Percentiles rank a stretch among this genome's conserved stretches.
Evolutionary conservation across 257 asterid species (phyloP).

Genomic region (Perilla frutescens): DNA sequence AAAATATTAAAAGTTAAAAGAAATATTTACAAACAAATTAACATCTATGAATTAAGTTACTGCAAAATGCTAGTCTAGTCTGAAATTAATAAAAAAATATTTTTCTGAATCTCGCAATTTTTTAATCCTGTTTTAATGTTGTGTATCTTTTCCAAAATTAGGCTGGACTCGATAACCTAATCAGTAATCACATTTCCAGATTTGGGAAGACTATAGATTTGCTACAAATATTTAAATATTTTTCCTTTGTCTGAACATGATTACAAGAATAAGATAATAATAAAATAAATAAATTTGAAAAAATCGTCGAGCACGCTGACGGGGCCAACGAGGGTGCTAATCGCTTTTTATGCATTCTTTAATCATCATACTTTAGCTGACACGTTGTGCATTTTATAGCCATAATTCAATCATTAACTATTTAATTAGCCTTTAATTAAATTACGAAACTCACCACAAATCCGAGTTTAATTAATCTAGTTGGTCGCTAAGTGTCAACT

Average conservation of each 20-base stretch:
- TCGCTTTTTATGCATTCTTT: conserved; percentile 36
- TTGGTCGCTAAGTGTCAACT: conserved; percentile 42
- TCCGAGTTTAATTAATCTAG: conserved; percentile 18
- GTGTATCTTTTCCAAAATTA: conserved; percentile 22
- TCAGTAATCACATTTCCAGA: conserved; percentile 41
- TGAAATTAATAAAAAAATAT: neutral
- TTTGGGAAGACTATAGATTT: conserved; percentile 37
- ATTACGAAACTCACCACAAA: neutral
- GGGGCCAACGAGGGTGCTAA: conserved; percentile 25
- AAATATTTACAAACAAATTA: neutral
- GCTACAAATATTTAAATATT: conserved; percentile 30
- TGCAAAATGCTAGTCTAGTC: too few species aligned
- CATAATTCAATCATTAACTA: conserved; percentile 35
- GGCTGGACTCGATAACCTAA: conserved; percentile 29
- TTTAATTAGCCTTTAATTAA: conserved; percentile 21
- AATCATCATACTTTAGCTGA: conserved; percentile 34
- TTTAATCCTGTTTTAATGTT: neutral
- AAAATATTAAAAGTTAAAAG: neutral
- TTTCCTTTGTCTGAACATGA: conserved; percentile 9
- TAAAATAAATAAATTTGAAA: neutral
- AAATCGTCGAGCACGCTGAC: conserved; percentile 26
- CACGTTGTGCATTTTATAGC: conserved; percentile 46
- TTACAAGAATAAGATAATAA: conserved; percentile 1
- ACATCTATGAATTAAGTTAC: neutral
- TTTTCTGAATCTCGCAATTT: neutral